Conservation (phyloP, 2,329 filamentous ascomycete genomes). For the Sporothrix brasiliensis region DNA sequence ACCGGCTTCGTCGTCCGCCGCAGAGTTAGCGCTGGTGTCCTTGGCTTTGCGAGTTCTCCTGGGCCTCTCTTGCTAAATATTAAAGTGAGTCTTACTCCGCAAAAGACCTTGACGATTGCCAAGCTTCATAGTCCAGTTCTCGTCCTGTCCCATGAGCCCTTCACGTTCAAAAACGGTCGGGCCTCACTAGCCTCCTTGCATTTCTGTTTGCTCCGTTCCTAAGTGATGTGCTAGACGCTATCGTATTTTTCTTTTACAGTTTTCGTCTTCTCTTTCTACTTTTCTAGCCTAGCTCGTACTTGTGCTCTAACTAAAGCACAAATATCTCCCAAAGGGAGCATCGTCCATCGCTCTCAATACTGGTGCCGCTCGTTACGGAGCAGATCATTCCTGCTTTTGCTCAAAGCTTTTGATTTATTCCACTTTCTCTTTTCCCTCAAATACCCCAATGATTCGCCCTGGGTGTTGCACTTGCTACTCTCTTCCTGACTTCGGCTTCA, state of each 20-base stretch:
- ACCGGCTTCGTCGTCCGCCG: conserved; percentile 10
- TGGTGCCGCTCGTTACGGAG: neutral
- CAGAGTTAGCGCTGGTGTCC: neutral
- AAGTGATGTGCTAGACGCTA: neutral
- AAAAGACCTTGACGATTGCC: neutral
- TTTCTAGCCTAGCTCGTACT: neutral
- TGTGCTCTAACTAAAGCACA: neutral
- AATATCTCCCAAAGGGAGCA: neutral
- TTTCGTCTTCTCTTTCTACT: neutral
- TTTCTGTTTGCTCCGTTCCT: neutral
- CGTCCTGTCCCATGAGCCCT: too few relatives aligned
- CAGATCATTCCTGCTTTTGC: neutral
- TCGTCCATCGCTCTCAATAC: neutral
- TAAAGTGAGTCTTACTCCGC: too few relatives aligned
- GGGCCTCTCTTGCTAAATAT: too few relatives aligned
- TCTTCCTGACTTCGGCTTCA: too few relatives aligned
- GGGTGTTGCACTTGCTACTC: neutral
- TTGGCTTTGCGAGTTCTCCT: too few relatives aligned
- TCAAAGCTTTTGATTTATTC: neutral
- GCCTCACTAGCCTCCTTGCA: too few relatives aligned
- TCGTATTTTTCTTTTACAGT: neutral
- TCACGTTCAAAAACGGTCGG: too few relatives aligned
- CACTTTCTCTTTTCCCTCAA: neutral
- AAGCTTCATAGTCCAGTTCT: neutral
- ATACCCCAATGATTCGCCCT: neutral